phyloP scores from a whole-genome alignment of 768 basidiomycete genomes.

The Phlebiopsis gigantea region DNA sequence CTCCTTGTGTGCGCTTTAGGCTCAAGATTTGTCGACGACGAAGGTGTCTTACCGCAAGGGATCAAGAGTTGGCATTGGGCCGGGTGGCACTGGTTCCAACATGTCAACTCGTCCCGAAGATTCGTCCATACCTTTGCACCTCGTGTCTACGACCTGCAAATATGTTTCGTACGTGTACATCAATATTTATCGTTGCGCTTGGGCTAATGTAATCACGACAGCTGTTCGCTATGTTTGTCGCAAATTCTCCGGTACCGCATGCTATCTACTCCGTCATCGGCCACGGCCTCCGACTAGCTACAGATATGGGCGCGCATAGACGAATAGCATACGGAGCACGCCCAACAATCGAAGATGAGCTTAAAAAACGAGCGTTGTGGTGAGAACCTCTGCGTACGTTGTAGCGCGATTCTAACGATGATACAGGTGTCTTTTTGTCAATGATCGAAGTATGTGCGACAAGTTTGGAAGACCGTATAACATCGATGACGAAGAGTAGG shows the following conservation, averaged over 20 bases:
- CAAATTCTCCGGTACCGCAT: conserved; percentile 21
- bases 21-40: conserved; percentile 38
- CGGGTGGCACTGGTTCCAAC: conserved; percentile 40
- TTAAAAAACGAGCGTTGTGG: conserved; percentile 13
- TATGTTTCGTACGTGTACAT: conserved; percentile 25
- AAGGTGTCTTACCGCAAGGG: conserved; percentile 27
- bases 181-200: conserved; percentile 9
- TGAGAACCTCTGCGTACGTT: neutral
- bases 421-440: conserved; percentile 20
- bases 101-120: conserved; percentile 31
- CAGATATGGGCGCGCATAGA: conserved; percentile 56
- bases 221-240: conserved; percentile 18
- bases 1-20: conserved; percentile 53
- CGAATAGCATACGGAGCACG: conserved; percentile 20
- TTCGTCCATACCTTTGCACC: conserved; percentile 25
- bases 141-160: conserved; percentile 35
- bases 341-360: conserved; percentile 10
- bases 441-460: conserved; percentile 41
- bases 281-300: conserved; percentile 34
- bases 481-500: conserved; percentile 68
- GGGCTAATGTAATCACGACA: conserved; percentile 9
- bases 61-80: conserved; percentile 22
- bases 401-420: neutral
- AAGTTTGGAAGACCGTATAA: conserved; percentile 58
- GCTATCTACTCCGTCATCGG: conserved; percentile 32